Evolutionary conservation across 306 rosid genomes (phyloP).

Genomic region (Pachyrhizus erosus): DNA sequence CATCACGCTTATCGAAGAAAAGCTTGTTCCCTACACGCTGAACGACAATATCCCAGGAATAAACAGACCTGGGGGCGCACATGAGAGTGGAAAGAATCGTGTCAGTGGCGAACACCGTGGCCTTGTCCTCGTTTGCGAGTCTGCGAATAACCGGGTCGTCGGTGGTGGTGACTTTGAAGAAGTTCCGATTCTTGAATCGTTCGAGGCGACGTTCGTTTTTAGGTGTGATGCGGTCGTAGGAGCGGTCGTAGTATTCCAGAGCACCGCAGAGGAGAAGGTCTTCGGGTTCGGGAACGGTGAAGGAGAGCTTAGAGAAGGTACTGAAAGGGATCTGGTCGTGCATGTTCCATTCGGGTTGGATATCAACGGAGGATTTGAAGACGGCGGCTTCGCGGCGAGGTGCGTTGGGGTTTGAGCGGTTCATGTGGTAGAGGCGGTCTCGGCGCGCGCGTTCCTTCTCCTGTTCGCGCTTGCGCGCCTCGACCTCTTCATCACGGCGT

Average conservation of each 20-base stretch:
- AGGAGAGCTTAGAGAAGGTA: constrained; percentile 89
- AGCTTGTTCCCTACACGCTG: constrained; percentile 92
- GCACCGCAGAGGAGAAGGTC: constrained; percentile 85
- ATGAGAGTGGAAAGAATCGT: constrained; percentile 84
- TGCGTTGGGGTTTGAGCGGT: constrained; percentile 70
- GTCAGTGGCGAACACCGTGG: constrained; percentile 82
- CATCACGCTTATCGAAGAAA: constrained; percentile 90
- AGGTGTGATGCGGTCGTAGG: constrained; percentile 74
- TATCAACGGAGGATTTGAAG: constrained; percentile 82
- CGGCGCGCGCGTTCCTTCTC: constrained; percentile 96
- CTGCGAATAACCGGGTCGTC: constrained; percentile 90
- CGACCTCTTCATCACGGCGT: constrained; percentile 93
- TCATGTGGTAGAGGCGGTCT: constrained; percentile 76
- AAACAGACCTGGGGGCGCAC: constrained; percentile 93
- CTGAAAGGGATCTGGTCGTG: constrained; percentile 93
- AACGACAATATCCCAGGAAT: constrained; percentile 91
- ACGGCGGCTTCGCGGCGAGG: constrained; percentile 89
- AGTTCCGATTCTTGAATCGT: constrained; percentile 83
- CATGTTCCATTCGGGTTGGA: constrained; percentile 97
- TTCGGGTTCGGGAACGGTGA: constrained; percentile 80
- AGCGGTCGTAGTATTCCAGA: constrained; percentile 80
- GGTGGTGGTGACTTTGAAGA: constrained; percentile 88
- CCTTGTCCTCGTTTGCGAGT: constrained; percentile 88
- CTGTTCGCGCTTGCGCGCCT: constrained; percentile 79
- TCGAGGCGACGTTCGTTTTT: constrained; percentile 88